A percentile compares a stretch with the other conserved stretches of the same genome.
Conservation (phyloP, 2,329 filamentous ascomycete genomes). For the Scorias spongiosa region DNA sequence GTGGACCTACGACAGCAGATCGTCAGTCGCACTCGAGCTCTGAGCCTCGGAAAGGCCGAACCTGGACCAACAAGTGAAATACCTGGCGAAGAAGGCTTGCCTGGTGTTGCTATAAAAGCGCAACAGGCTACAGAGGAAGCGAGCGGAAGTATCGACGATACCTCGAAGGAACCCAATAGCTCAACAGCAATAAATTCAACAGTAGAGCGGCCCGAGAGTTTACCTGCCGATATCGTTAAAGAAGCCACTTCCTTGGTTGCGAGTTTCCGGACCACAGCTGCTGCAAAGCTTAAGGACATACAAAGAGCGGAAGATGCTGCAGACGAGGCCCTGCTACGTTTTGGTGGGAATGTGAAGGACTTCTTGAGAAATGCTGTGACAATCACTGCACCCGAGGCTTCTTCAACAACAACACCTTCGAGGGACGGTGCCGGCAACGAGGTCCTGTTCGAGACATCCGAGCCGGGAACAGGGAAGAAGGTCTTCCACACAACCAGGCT, state of each 20-base stretch:
- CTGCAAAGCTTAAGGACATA: constrained; percentile 60
- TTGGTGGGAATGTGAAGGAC: constrained; percentile 76
- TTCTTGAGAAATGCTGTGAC: constrained; percentile 84
- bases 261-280: constrained; percentile 37
- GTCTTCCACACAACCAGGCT: constrained; percentile 91
- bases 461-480: constrained; percentile 67
- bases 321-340: constrained; percentile 84
- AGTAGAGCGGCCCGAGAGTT: constrained; percentile 25
- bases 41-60: constrained; percentile 11
- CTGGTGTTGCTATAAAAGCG: constrained; percentile 1
- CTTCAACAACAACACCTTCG: constrained; percentile 4
- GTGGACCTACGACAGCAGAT: constrained; percentile 43
- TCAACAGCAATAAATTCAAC: background rate
- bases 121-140: background rate
- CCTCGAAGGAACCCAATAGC: constrained; percentile 2
- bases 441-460: constrained; percentile 86
- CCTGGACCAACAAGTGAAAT: constrained; percentile 6
- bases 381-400: constrained; percentile 55
- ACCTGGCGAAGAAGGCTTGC: constrained; percentile 17
- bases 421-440: constrained; percentile 28
- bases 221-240: constrained; percentile 35
- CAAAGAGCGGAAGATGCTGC: constrained; percentile 89
- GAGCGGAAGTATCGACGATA: constrained; percentile 1
- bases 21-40: constrained; percentile 13
- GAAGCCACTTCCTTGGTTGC: constrained; percentile 55